A percentile compares a stretch with the other conserved stretches of the same genome.
These are phyloP conservation scores for Claviceps capensis DNA, from an alignment of 2,329 filamentous ascomycete species.

Conservation along the genomic window DNA sequence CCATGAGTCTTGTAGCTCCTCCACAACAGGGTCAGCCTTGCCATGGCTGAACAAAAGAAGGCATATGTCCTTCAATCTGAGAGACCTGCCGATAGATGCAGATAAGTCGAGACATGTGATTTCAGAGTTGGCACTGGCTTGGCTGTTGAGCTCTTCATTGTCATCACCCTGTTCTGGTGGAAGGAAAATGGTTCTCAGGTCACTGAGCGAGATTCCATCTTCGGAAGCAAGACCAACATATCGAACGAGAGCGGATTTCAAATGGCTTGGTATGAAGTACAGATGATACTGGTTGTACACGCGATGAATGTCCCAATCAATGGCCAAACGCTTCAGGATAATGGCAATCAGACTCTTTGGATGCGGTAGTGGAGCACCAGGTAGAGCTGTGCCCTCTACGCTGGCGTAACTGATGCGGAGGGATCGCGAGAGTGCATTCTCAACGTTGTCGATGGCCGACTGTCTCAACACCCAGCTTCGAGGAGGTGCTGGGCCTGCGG, in stretches of 20 bases:
- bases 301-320: conserved; percentile 41
- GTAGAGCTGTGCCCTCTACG: conserved; percentile 21
- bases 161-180: conserved; percentile 16
- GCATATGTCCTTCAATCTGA: conserved; percentile 38
- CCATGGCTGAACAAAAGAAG: conserved; percentile 34
- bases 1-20: conserved; percentile 38
- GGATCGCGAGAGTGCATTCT: conserved; percentile 8
- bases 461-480: conserved; percentile 36
- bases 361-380: conserved; percentile 29
- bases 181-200: conserved; percentile 33
- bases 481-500: conserved; percentile 45
- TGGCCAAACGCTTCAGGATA: conserved; percentile 34
- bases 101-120: conserved; percentile 41
- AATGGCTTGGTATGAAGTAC: conserved; percentile 37
- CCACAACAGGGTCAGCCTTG: conserved; percentile 6
- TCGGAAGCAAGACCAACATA: conserved; percentile 31
- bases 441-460: conserved; percentile 7
- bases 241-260: conserved; percentile 38
- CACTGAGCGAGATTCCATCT: conserved; percentile 34
- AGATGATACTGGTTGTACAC: conserved; percentile 44
- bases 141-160: conserved; percentile 15
- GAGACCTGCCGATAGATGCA: conserved; percentile 33
- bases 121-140: conserved; percentile 15
- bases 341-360: conserved; percentile 37
- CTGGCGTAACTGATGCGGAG: conserved; percentile 10